Base-by-base conservation (phyloP, 352 stramenopile species). In the Phytophthora lateralis region DNA sequence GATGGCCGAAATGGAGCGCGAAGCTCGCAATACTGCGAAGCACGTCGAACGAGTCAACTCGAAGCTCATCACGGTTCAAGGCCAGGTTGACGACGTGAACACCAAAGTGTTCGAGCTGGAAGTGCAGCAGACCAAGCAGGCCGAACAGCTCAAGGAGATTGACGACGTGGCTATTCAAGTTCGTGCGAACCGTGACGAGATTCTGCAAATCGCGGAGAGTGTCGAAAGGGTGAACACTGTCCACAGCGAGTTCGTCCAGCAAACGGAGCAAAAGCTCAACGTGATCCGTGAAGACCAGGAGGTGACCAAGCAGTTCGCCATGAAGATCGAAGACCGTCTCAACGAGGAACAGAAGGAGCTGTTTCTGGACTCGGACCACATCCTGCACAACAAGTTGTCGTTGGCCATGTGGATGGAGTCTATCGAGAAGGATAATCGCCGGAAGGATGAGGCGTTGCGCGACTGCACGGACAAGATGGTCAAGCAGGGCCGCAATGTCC, bases 311-410 rank as follows among this genome's bases (percentile, higher is more conserved):
- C 77, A 91, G 55, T 91, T 92, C 37, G 78, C 82, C n/a, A 78
- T 92, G 66, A 78, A 90, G 66, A 78, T 95, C n/a, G 82, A 95
- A 39, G 80, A 91, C 35, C 85, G 85, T 53, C 84, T 93, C 43
- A 90, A 95, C 43, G 76, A 86, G 18, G 85, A 93, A 48, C 82
- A 92, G 55, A 89, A 93, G 57, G 85, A 92, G 46, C 46, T 93
- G 8, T 90, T 92, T 57, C 48, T 95, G 15, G 80, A 87, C 52
- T 88, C 85, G 58, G 82, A 95, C 56, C 80, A 91, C 41, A 91
- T 95, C 27, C 44, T 95, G 17, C 83, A 93, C 72, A 73, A 88
- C 39, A 77, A 95, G 27, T 53, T 92, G 29, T 83, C 85, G 46
- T 69, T 95, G 14, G 78, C 81, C 0, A 89, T 89, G 72, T 95